These are phyloP conservation scores for Hydnomerulius pinastri DNA, from an alignment of 768 basidiomycete genomes.

Conservation along the genomic window DNA sequence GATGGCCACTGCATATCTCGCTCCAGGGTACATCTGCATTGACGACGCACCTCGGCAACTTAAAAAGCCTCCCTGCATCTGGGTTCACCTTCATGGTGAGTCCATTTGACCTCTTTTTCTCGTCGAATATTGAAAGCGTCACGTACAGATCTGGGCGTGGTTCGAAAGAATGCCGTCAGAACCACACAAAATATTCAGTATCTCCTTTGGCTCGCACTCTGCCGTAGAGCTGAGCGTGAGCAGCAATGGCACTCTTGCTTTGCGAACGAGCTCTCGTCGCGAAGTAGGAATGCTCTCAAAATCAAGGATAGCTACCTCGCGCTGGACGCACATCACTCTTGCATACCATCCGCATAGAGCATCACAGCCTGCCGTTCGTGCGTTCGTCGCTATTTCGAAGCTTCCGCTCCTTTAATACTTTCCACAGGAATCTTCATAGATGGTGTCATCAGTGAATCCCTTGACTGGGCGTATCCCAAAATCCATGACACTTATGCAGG, in stretches of 20 bases:
- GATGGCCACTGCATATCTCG: slow-evolving; percentile 80
- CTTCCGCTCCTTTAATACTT: slow-evolving; percentile 2
- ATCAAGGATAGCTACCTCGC: slow-evolving; percentile 48
- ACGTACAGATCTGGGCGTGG: slow-evolving; percentile 48
- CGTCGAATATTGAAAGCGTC: not conserved
- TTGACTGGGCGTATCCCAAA: slow-evolving; percentile 67
- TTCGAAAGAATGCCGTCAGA: slow-evolving; percentile 43
- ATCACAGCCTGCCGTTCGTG: slow-evolving; percentile 62
- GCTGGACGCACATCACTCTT: slow-evolving; percentile 75
- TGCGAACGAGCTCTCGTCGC: slow-evolving; percentile 42
- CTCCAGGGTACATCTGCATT: slow-evolving; percentile 59
- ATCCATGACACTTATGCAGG: slow-evolving; percentile 37
- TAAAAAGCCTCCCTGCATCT: slow-evolving; percentile 53
- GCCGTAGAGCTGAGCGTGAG: slow-evolving; percentile 50
- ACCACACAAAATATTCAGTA: slow-evolving; percentile 38
- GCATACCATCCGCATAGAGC: slow-evolving; percentile 63
- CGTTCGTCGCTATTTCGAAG: slow-evolving; percentile 19
- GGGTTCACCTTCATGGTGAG: slow-evolving; percentile 77
- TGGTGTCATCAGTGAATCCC: slow-evolving; percentile 62
- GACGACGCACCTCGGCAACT: slow-evolving; percentile 46
- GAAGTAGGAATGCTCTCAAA: slow-evolving; percentile 46
- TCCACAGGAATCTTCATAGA: slow-evolving; percentile 71
- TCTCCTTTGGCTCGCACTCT: slow-evolving; percentile 31
- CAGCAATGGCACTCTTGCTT: slow-evolving; percentile 57
- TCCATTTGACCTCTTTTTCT: not conserved